A percentile compares a stretch with the other conserved stretches of the same genome.
These are phyloP conservation scores for Infundibulicybe gibba DNA, from an alignment of 768 basidiomycete genomes.

Conservation along the genomic window DNA sequence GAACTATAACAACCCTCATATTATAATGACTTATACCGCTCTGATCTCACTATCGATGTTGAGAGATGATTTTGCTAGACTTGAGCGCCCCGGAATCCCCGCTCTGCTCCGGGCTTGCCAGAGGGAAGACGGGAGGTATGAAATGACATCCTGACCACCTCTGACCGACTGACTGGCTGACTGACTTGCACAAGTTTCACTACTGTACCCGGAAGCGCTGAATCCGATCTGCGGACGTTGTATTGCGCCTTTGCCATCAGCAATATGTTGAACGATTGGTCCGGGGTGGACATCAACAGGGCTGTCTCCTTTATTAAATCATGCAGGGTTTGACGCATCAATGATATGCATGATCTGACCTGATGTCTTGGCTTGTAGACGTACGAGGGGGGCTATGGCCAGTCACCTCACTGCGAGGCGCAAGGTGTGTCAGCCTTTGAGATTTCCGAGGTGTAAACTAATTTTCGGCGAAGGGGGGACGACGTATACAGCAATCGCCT, in stretches of 20 bases:
- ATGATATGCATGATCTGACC: conserved; percentile 5
- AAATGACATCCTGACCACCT: background rate
- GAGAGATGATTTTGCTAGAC: conserved; percentile 72
- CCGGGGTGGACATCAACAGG: conserved; percentile 56
- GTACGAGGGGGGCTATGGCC: conserved; percentile 92
- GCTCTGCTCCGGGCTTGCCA: conserved; percentile 72
- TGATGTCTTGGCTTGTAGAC: conserved; percentile 42
- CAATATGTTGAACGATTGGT: conserved; percentile 78
- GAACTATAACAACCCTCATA: conserved; percentile 68
- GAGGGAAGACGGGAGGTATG: conserved; percentile 78
- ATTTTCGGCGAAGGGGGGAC: conserved; percentile 67
- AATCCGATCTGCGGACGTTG: conserved; percentile 78
- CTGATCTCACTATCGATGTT: conserved; percentile 80
- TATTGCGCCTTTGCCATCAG: conserved; percentile 89
- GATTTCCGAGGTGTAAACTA: background rate
- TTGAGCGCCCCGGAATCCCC: conserved; percentile 69
- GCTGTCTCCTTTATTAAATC: conserved; percentile 62
- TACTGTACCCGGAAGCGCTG: conserved; percentile 60
- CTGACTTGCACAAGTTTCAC: conserved; percentile 51
- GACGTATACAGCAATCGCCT: conserved; percentile 88
- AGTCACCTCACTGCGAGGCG: conserved; percentile 77
- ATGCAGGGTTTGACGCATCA: conserved; percentile 58
- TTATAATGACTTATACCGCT: conserved; percentile 94
- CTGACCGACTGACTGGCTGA: conserved; percentile 2
- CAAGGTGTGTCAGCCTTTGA: conserved; percentile 53